A percentile compares a stretch with the other conserved stretches of the same genome.
phyloP scores from a whole-genome alignment of 1,284 basidiomycete genomes.

The Tremellales sp. region DNA sequence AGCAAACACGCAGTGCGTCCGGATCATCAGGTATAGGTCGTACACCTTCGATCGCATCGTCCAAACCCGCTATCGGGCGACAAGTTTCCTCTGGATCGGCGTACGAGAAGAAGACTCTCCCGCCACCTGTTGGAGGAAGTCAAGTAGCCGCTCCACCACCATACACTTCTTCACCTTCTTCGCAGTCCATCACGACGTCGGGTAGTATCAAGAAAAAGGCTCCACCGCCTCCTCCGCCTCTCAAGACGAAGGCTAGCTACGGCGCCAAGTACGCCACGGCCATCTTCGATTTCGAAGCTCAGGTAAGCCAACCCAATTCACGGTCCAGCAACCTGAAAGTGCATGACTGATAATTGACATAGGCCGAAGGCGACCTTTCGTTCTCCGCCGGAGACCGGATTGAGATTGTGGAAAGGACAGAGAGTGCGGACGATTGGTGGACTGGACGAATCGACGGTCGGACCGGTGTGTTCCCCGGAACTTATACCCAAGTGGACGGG shows the following conservation, averaged over 20 bases:
- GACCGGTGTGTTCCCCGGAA: conserved; percentile 91
- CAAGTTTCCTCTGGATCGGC: conserved; percentile 47
- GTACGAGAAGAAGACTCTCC: conserved; percentile 8
- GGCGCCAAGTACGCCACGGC: conserved; percentile 75
- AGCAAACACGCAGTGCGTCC: conserved; percentile 32
- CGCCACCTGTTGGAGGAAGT: conserved; percentile 13
- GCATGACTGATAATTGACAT: conserved; percentile 11
- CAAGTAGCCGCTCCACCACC: conserved; percentile 53
- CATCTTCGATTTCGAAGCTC: conserved; percentile 89
- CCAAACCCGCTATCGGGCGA: conserved; percentile 38
- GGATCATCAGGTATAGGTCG: conserved; percentile 19
- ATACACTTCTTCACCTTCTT: conserved; percentile 41
- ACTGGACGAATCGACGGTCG: conserved; percentile 79
- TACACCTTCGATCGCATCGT: conserved; percentile 52
- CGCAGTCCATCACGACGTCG: conserved; percentile 38
- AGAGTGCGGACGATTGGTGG: conserved; percentile 95
- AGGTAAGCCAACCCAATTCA: conserved; percentile 50
- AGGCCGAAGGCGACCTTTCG: conserved; percentile 89
- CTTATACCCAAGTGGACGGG: conserved; percentile 45
- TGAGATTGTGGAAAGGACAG: conserved; percentile 81
- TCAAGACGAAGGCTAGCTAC: conserved; percentile 68
- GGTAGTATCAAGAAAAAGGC: conserved; percentile 64
- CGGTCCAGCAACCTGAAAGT: neutral
- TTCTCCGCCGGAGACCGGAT: conserved; percentile 92
- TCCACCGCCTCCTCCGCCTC: conserved; percentile 80